These are phyloP conservation scores for Plasmopara viticola DNA, from an alignment of 352 stramenopile species.

Conservation along the genomic window DNA sequence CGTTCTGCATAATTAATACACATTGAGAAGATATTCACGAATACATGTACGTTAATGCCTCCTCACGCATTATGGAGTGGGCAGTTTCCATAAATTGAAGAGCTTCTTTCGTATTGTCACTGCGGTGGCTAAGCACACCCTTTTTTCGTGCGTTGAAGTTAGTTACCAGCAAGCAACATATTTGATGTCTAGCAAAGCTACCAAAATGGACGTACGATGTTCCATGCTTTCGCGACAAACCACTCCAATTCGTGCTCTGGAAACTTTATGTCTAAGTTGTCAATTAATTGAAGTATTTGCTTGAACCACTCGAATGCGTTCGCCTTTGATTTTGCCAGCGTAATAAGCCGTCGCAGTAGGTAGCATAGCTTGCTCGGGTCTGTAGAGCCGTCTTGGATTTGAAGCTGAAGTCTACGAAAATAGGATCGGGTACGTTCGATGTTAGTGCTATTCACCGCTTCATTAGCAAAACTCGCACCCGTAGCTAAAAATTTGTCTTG, in stretches of 20 bases:
- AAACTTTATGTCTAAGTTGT: slow-evolving; percentile 41
- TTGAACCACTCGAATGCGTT: slow-evolving; percentile 50
- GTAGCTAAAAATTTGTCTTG: slow-evolving; percentile 54
- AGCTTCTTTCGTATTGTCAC: slow-evolving; percentile 25
- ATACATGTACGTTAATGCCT: neutral
- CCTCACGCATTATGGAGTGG: slow-evolving; percentile 35
- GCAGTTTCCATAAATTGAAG: slow-evolving; percentile 41
- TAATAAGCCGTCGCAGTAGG: slow-evolving; percentile 55
- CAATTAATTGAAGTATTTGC: slow-evolving; percentile 51
- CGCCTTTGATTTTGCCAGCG: slow-evolving; percentile 38
- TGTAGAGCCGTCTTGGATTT: slow-evolving; percentile 37
- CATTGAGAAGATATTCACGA: neutral
- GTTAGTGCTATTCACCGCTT: neutral
- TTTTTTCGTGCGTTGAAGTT: slow-evolving; percentile 8
- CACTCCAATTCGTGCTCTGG: slow-evolving; percentile 55
- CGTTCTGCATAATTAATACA: slow-evolving; percentile 21
- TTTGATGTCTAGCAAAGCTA: neutral
- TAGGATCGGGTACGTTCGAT: neutral
- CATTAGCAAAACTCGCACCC: slow-evolving; percentile 22
- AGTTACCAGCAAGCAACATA: neutral
- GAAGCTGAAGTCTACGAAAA: slow-evolving; percentile 45
- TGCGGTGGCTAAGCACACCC: slow-evolving; percentile 32
- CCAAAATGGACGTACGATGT: slow-evolving; percentile 40
- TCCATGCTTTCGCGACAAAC: slow-evolving; percentile 72
- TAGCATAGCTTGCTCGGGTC: slow-evolving; percentile 40